Evolutionary conservation across 371 early-diverging fungal species (phyloP).

Genomic region (Mucor mucedo): DNA sequence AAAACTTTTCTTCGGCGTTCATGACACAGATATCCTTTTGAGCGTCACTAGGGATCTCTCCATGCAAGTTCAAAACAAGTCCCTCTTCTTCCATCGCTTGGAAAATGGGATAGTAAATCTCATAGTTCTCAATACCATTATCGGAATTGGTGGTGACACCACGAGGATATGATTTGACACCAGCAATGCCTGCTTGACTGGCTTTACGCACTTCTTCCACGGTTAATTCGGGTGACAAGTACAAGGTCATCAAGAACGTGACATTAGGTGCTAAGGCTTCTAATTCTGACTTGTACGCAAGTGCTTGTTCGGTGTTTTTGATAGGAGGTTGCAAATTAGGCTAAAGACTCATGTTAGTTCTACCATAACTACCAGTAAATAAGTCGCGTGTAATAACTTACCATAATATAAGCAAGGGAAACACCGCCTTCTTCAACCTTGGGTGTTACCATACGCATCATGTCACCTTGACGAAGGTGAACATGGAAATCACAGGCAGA

Average conservation of each 20-base stretch:
- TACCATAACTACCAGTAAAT: too few relatives aligned
- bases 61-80: conserved; percentile 95
- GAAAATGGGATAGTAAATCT: conserved; percentile 91
- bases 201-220: conserved; percentile 91
- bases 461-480: conserved; percentile 91
- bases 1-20: conserved; percentile 95
- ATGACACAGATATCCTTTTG: conserved; percentile 88
- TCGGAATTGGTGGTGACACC: conserved; percentile 98
- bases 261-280: conserved; percentile 85
- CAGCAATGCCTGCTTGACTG: conserved; percentile 84
- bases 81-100: conserved; percentile 92
- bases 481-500: conserved; percentile 91
- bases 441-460: conserved; percentile 92
- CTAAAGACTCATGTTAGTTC: conserved; percentile 40
- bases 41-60: conserved; percentile 90
- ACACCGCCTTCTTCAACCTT: conserved; percentile 83
- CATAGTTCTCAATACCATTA: conserved; percentile 90
- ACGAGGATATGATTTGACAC: conserved; percentile 96
- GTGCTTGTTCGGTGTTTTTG: conserved; percentile 83
- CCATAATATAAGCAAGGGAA: conserved; percentile 93
- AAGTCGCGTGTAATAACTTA: conserved; percentile 32
- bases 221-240: conserved; percentile 87
- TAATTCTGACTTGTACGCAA: conserved; percentile 83
- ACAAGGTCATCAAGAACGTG: conserved; percentile 93
- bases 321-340: conserved; percentile 95